A percentile compares a stretch with the other conserved stretches of the same genome.
Conservation (phyloP, 2,329 filamentous ascomycete genomes). For the Diaporthe citriasiana region DNA sequence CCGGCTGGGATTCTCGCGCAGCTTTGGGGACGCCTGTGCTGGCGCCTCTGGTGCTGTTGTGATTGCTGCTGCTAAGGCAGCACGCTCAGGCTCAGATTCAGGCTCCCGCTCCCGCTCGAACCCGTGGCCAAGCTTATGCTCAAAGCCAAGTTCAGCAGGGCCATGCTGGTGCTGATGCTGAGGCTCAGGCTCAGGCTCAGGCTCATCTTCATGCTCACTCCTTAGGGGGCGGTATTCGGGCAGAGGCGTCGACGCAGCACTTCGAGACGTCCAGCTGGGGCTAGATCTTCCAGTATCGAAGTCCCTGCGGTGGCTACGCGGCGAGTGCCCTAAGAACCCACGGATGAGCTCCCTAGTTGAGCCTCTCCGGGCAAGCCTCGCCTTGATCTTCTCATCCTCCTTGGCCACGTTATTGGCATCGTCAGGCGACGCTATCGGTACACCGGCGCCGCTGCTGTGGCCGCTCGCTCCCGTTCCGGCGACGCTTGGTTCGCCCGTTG, state of each 20-base stretch:
- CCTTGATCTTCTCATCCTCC: slow-evolving; percentile 23
- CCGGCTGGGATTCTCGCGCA: slow-evolving; percentile 45
- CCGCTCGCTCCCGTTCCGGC: slow-evolving; percentile 10
- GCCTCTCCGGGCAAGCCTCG: neutral
- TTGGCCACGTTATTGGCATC: neutral
- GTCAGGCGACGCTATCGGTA: slow-evolving; percentile 4
- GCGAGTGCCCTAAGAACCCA: slow-evolving; percentile 16
- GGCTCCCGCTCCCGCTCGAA: slow-evolving; percentile 12
- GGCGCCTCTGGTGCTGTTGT: neutral
- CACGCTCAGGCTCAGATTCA: slow-evolving; percentile 1
- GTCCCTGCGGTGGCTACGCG: slow-evolving; percentile 20
- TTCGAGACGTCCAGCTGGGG: slow-evolving; percentile 29
- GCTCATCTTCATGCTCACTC: slow-evolving; percentile 10
- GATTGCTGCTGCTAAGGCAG: neutral
- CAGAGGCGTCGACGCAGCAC: slow-evolving; percentile 25
- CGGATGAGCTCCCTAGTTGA: slow-evolving; percentile 26
- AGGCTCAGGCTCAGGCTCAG: neutral
- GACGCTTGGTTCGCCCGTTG: slow-evolving; percentile 14
- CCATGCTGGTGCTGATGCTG: neutral
- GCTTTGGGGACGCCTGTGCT: neutral
- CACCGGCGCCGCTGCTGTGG: slow-evolving; percentile 13
- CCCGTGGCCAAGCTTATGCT: slow-evolving; percentile 16
- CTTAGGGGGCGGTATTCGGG: neutral
- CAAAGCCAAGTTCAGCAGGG: neutral
- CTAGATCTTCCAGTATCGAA: neutral